A percentile compares a stretch with the other conserved stretches of the same genome.
These are phyloP conservation scores for Euptelea pleiosperma DNA, from an alignment of 164 flowering plant species.

Conservation along the genomic window DNA sequence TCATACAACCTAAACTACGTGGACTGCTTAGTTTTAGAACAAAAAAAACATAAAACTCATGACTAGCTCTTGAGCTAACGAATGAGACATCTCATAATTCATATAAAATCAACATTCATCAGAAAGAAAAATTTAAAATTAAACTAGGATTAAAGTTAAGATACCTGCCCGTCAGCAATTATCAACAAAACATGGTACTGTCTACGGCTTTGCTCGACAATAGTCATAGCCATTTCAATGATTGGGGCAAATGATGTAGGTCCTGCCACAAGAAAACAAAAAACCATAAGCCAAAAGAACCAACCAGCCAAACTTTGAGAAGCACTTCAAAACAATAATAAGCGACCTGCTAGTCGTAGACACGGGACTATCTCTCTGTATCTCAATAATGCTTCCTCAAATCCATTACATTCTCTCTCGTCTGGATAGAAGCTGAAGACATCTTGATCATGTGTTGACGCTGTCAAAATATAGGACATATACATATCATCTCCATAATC, in stretches of 20 bases:
- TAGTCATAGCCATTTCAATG: slow-evolving; percentile 79
- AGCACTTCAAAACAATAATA: neutral
- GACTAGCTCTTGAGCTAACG: too few relatives aligned
- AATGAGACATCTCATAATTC: too few relatives aligned
- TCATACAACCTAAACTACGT: too few relatives aligned
- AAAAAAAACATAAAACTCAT: too few relatives aligned
- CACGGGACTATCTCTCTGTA: slow-evolving; percentile 82
- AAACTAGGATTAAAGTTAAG: neutral
- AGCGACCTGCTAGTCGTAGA: slow-evolving; percentile 73
- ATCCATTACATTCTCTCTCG: slow-evolving; percentile 76
- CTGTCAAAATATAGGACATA: slow-evolving; percentile 38
- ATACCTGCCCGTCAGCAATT: slow-evolving; percentile 98
- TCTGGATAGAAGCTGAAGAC: slow-evolving; percentile 86
- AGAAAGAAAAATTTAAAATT: too few relatives aligned
- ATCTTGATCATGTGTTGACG: slow-evolving; percentile 86
- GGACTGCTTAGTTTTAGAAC: too few relatives aligned
- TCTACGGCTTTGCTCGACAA: slow-evolving; percentile 86
- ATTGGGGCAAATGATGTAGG: slow-evolving; percentile 97
- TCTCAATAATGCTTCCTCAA: slow-evolving; percentile 72
- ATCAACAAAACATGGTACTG: slow-evolving; percentile 94
- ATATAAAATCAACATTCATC: too few relatives aligned
- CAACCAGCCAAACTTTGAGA: neutral
- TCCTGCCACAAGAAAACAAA: slow-evolving; percentile 43
- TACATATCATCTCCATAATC: neutral
- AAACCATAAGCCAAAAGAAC: neutral